Base-by-base conservation (phyloP, 2,329 filamentous ascomycete genomes). In the Colletotrichum agaves region DNA sequence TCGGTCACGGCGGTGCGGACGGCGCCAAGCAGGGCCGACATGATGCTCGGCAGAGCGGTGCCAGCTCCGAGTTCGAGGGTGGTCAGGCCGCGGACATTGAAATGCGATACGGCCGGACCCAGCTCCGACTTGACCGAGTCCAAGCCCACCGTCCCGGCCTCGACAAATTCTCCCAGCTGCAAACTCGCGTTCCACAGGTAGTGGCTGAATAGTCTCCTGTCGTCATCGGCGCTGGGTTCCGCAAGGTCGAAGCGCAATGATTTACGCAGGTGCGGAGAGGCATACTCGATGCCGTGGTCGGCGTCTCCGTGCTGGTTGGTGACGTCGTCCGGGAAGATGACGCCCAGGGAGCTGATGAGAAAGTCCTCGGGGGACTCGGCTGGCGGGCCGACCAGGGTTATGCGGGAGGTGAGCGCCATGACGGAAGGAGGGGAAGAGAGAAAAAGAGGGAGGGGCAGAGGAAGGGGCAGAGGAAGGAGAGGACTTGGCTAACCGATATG, bases 121-220 rank as follows among this genome's bases (percentile, higher is more conserved):
- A 65, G 27, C 11, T 41, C n/a, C 27, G 37, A 21, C 11, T 52
- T 46, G 13, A 67, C 56, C 27, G 50, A 47, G 10, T 59, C 60
- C 6, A 76, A 47, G 13, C 71, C 72, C 21, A 85, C 72, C 5
- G 81, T 79, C 46, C 82, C 83, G 7, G 81, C 80, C 75, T 89
- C 87, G 62, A 88, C 78, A 31, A 87, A 78, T 76, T 88, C 86
- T 8, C 84, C 85, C 1, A 88, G 79, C 70, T 86, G 76, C 53
- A 89, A 76, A 17, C 82, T 84, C 6, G 90, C 83, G 77, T 93
- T 93, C 91, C 91, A 93, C 27, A 93, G 78, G 76, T 90, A 92
- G 75, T 93, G 91, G 69, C 88, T 88, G 75, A 92, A 93, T 49
- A 93, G 83, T 19, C 78, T 76, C 56, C 89, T 79, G 72, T 88